phyloP scores from a whole-genome alignment of 805 yeast genomes.

The Metschnikowia gelsemii region DNA sequence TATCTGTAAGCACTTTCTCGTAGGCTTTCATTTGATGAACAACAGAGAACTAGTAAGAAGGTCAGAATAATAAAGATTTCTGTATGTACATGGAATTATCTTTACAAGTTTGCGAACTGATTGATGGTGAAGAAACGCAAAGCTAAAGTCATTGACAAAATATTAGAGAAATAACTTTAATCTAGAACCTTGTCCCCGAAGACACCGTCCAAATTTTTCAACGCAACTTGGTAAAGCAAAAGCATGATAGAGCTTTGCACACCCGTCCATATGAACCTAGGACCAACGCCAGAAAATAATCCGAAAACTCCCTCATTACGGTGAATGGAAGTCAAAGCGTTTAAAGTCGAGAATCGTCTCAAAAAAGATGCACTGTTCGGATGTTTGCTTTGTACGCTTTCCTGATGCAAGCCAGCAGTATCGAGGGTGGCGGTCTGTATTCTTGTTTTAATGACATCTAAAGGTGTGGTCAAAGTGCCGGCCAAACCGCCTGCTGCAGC shows the following conservation, averaged over 20 bases:
- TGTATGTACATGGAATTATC: not conserved
- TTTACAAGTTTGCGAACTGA: no score
- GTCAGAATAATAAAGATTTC: not conserved
- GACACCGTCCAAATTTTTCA: slow-evolving; percentile 49
- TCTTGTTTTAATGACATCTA: slow-evolving; percentile 89
- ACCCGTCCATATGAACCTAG: slow-evolving; percentile 95
- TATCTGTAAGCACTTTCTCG: no score
- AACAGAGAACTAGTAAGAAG: not conserved
- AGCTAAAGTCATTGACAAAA: not conserved
- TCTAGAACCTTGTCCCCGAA: slow-evolving; percentile 12
- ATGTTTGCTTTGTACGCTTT: slow-evolving; percentile 1
- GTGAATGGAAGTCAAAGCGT: slow-evolving; percentile 47
- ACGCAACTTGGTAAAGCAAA: slow-evolving; percentile 74
- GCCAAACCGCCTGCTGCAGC: slow-evolving; percentile 96
- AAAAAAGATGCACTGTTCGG: slow-evolving; percentile 10
- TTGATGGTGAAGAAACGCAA: no score
- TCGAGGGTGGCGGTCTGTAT: slow-evolving; percentile 77
- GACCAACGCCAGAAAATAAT: slow-evolving; percentile 92
- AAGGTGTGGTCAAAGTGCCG: slow-evolving; percentile 84
- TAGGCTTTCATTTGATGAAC: not conserved
- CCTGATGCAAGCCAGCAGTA: slow-evolving; percentile 15
- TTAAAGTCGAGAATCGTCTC: slow-evolving; percentile 28
- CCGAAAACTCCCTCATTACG: slow-evolving; percentile 75
- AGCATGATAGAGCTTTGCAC: slow-evolving; percentile 94
- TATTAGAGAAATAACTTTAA: not conserved